A percentile compares a stretch with the other conserved stretches of the same genome.
Evolutionary conservation across 495 filamentous ascomycete genomes (phyloP).

Genomic region (Glutinoglossum americanum): DNA sequence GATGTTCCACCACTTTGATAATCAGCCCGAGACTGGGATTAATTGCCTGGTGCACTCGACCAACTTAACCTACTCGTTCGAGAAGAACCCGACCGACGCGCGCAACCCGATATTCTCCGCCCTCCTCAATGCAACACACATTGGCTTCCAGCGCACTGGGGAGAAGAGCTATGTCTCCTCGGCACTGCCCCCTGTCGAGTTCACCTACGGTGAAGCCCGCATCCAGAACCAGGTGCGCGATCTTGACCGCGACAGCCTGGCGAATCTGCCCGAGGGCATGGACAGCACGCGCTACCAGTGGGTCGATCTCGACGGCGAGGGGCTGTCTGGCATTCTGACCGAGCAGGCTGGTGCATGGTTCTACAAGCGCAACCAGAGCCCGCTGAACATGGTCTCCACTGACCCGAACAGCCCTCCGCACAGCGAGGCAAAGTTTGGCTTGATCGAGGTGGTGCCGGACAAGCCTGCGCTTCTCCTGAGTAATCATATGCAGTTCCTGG

Average conservation of each 20-base stretch:
- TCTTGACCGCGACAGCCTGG: neutral
- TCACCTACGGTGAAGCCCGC: neutral
- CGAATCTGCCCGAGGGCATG: slow-evolving; percentile 6
- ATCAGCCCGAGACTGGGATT: slow-evolving; percentile 1
- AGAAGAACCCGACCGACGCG: too few species aligned
- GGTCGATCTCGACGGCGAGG: slow-evolving; percentile 18
- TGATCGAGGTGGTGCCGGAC: too few species aligned
- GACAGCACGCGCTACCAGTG: slow-evolving; percentile 5
- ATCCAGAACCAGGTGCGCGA: neutral
- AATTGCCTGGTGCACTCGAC: neutral
- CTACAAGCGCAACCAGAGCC: neutral
- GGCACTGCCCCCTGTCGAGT: neutral
- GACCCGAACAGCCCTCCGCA: too few species aligned
- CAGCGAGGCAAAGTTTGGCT: too few species aligned
- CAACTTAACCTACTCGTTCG: neutral
- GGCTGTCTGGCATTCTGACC: slow-evolving; percentile 10
- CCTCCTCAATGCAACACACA: neutral
- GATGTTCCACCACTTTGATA: slow-evolving; percentile 18
- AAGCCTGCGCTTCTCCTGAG: too few species aligned
- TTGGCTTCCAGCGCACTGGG: neutral
- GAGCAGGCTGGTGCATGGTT: neutral
- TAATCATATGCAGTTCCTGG: neutral
- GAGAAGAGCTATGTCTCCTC: neutral
- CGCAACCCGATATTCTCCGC: too few species aligned
- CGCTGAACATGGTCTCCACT: too few species aligned